Base-by-base conservation (phyloP, 116 monocot genomes). In the Thalassia testudinum region DNA sequence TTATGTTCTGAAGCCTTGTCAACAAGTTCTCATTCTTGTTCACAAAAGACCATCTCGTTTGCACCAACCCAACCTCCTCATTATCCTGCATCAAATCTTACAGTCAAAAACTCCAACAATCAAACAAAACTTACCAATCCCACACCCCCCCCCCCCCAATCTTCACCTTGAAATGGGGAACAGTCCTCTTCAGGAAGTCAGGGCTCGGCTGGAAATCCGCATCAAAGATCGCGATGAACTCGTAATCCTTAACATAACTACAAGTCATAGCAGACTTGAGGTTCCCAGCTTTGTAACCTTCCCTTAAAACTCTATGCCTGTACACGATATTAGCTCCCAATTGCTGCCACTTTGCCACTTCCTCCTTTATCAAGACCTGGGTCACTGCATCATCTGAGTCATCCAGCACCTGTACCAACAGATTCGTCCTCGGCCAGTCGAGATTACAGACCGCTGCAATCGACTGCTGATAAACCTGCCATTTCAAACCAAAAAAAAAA, bases 11-110 rank as follows among this genome's bases (percentile, higher is more conserved):
- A 68, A 93, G 57, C 59, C 87, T 48, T 15, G 92, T 93, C 27
- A 93, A 63, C 51, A 93, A 62, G 59, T 93, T 93, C 69, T 93
- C 92, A 37, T 93, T 87, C 49, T 83, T 93, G 71, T 93, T 93
- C 34, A 93, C 79, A 59, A 93, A 93, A 12, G 83, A 78, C 92
- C 92, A 93, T 44, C 92, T 72, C 11, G 92, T 78, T 57, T 93
- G 92, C 18, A 93, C 92, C 29, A 93, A 54, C 22, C 73, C 92
- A 34, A 93, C 20, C 51, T 93, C 92, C 40, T 80, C 73, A 44
- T 87, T 83, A 56, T 60, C 83, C 92, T 93, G 70, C 26, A 60
- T 48, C 44, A 15, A 53, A 13, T 10, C n/a, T n/a, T n/a, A n/a
- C n/a, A n/a, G n/a, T n/a, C n/a, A n/a, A n/a, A 26, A 47, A 55